Percentiles rank a stretch among this genome's conserved stretches.
These are phyloP conservation scores for Aplosporella prunicola DNA, from an alignment of 2,329 filamentous ascomycete genomes.

Conservation along the genomic window DNA sequence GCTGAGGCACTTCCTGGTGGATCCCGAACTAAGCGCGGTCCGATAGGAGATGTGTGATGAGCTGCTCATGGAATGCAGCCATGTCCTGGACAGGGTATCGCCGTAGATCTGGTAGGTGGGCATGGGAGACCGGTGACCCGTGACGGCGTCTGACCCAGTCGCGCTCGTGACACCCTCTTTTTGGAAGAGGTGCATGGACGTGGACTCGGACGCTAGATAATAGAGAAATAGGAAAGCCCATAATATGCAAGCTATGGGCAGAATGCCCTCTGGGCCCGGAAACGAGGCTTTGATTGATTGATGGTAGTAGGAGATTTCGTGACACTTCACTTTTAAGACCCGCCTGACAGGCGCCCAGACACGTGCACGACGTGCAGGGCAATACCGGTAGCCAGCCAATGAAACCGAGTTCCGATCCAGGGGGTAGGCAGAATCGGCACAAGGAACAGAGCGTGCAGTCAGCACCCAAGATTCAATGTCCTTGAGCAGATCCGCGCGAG, in stretches of 20 bases:
- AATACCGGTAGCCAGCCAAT: conserved; percentile 5
- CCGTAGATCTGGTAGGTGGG: conserved; percentile 4
- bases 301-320: conserved; percentile 2
- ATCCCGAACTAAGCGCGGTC: conserved; percentile 7
- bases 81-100: neutral
- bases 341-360: conserved; percentile 7
- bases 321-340: conserved; percentile 7
- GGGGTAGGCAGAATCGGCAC: conserved; percentile 8
- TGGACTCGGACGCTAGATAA: no score
- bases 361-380: conserved; percentile 6
- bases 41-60: neutral
- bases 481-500: conserved; percentile 6
- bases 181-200: neutral
- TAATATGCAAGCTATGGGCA: no score
- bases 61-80: neutral
- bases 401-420: neutral
- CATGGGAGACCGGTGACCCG: conserved; percentile 1
- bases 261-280: no score
- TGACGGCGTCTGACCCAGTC: conserved; percentile 1
- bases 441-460: no score
- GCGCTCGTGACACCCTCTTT: conserved; percentile 1
- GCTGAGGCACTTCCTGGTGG: conserved; percentile 6
- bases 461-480: no score
- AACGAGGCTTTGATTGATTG: no score
- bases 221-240: no score